phyloP scores from a whole-genome alignment of 2,329 filamentous ascomycete species.

The Xylaria sp. region DNA sequence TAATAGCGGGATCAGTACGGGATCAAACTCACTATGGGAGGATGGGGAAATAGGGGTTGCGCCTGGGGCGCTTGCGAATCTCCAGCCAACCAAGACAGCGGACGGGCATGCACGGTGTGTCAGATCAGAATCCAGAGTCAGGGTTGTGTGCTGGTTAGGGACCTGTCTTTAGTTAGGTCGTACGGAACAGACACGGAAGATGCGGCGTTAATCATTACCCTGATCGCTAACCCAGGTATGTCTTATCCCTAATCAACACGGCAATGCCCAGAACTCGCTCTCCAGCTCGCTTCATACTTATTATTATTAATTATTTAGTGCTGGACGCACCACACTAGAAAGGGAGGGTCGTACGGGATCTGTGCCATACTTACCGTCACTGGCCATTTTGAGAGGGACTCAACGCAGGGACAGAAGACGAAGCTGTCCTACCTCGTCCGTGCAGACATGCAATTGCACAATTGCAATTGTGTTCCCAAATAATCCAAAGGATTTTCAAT shows the following conservation, averaged over 20 bases:
- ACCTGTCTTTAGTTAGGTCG: slow-evolving; percentile 10
- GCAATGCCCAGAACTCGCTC: slow-evolving; percentile 6
- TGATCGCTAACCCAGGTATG: no score
- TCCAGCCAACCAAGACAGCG: slow-evolving; percentile 34
- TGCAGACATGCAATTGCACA: slow-evolving; percentile 9
- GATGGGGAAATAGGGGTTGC: slow-evolving; percentile 21
- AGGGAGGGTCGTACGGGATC: not conserved
- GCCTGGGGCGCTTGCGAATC: slow-evolving; percentile 27
- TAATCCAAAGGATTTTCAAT: not conserved
- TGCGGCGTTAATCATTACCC: not conserved
- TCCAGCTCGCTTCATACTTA: slow-evolving; percentile 22
- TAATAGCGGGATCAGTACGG: slow-evolving; percentile 29
- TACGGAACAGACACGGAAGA: not conserved
- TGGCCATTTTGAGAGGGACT: not conserved
- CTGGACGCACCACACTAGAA: not conserved
- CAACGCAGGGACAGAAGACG: not conserved
- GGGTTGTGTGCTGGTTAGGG: slow-evolving; percentile 9
- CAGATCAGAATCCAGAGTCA: slow-evolving; percentile 20
- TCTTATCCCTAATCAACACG: not conserved
- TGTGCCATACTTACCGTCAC: not conserved
- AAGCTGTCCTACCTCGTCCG: not conserved
- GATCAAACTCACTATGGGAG: slow-evolving; percentile 22
- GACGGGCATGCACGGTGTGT: slow-evolving; percentile 15
- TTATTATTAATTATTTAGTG: not conserved
- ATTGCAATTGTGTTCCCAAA: not conserved